Evolutionary conservation across 371 early-diverging fungal genomes (phyloP).

Genomic region (Actinomortierella ambigua): DNA sequence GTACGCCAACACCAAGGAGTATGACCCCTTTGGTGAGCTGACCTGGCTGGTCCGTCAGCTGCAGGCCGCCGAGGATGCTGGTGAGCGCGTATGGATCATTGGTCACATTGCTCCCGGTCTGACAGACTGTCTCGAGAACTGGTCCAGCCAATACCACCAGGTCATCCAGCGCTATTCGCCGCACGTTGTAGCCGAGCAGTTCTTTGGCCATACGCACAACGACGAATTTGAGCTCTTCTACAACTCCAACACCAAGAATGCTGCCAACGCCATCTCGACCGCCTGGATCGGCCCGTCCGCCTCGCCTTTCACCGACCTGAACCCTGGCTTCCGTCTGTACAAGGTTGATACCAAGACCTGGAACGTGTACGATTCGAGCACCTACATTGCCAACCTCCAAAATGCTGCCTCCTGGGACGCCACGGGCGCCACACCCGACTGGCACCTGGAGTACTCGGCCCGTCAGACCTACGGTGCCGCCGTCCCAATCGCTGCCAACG

Average conservation of each 20-base stretch:
- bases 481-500: conserved; percentile 24
- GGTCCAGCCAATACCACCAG: conserved; percentile 62
- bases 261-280: conserved; percentile 52
- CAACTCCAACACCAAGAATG: conserved; percentile 39
- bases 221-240: conserved; percentile 63
- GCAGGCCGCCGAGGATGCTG: conserved; percentile 58
- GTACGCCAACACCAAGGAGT: conserved; percentile 18
- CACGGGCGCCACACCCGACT: conserved; percentile 47
- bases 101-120: conserved; percentile 64
- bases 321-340: conserved; percentile 63
- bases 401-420: conserved; percentile 49
- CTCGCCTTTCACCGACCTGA: conserved; percentile 55
- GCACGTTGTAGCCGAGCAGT: conserved; percentile 64
- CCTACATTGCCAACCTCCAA: conserved; percentile 58
- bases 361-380: conserved; percentile 61
- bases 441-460: conserved; percentile 67
- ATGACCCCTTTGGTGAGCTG: conserved; percentile 60
- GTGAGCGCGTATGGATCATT: conserved; percentile 63
- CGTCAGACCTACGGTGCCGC: conserved; percentile 48
- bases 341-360: conserved; percentile 58
- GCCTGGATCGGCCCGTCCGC: conserved; percentile 62
- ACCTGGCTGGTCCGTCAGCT: conserved; percentile 56
- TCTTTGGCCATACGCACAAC: conserved; percentile 66
- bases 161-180: conserved; percentile 62
- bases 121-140: conserved; percentile 60